Conservation (phyloP, 441 rosid species). For the Aleurites moluccanus region DNA sequence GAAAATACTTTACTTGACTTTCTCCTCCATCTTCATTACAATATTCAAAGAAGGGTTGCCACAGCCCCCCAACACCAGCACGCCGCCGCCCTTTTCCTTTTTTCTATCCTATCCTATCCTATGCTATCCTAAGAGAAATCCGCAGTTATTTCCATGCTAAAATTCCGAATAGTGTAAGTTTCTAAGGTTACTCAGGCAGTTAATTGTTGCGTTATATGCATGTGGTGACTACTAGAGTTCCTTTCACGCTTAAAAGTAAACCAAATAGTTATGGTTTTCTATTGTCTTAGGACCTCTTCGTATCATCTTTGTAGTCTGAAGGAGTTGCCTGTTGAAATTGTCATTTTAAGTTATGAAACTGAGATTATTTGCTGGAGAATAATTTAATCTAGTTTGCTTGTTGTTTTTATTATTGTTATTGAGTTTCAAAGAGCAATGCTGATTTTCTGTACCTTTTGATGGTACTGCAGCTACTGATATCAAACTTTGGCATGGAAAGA, state of each 20-base stretch:
- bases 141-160: not conserved
- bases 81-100: too few relatives aligned
- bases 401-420: not conserved
- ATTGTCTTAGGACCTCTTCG: not conserved
- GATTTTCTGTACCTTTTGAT: conserved; percentile 13
- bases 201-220: not conserved
- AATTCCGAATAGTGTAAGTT: not conserved
- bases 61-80: not conserved
- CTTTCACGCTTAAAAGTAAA: not conserved
- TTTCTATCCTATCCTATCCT: too few relatives aligned
- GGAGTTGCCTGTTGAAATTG: not conserved
- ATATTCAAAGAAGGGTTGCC: not conserved
- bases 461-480: conserved; percentile 76
- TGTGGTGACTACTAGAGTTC: not conserved
- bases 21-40: not conserved
- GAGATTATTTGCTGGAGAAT: not conserved
- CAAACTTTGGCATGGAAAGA: conserved; percentile 89
- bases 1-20: not conserved
- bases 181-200: not conserved
- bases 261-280: not conserved
- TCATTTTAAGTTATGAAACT: not conserved
- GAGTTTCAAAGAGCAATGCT: not conserved
- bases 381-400: not conserved
- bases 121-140: not conserved
- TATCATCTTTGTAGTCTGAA: too few relatives aligned